Evolutionary conservation across 192 early-diverging fungal genomes (phyloP).

Genomic region (Entomortierella parvispora): DNA sequence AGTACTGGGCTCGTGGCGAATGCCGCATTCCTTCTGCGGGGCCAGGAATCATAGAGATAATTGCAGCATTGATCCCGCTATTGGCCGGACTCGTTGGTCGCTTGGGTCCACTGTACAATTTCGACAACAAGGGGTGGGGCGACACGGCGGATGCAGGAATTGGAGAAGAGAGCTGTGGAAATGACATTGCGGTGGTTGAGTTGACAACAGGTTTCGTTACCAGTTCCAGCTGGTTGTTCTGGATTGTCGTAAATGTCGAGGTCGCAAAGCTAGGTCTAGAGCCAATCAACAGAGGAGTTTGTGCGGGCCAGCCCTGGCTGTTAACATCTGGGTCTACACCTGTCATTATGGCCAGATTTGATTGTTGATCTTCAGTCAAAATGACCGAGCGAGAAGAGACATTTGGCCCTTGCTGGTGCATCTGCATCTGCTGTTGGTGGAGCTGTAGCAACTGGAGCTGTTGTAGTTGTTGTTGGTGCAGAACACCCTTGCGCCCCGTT

Average conservation of each 20-base stretch:
- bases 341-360: conserved; percentile 1
- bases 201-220: conserved; percentile 18
- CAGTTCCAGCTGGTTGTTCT: background rate
- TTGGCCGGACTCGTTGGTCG: too few species aligned
- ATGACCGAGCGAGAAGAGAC: background rate
- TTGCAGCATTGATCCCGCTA: background rate
- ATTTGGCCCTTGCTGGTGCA: background rate
- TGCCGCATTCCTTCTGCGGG: background rate
- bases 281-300: conserved; percentile 8
- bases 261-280: conserved; percentile 29
- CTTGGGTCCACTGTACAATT: too few species aligned
- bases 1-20: too few species aligned
- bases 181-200: background rate
- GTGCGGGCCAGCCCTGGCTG: background rate
- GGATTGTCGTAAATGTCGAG: conserved; percentile 25
- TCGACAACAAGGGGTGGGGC: background rate
- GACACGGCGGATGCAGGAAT: background rate
- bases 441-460: conserved; percentile 11
- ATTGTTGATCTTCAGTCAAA: background rate
- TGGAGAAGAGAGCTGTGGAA: background rate
- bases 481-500: conserved; percentile 26
- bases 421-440: background rate
- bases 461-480: conserved; percentile 24
- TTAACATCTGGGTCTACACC: conserved; percentile 3
- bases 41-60: background rate